phyloP scores from a whole-genome alignment of 2,329 filamentous ascomycete species.

The Trichoderma sp. region DNA sequence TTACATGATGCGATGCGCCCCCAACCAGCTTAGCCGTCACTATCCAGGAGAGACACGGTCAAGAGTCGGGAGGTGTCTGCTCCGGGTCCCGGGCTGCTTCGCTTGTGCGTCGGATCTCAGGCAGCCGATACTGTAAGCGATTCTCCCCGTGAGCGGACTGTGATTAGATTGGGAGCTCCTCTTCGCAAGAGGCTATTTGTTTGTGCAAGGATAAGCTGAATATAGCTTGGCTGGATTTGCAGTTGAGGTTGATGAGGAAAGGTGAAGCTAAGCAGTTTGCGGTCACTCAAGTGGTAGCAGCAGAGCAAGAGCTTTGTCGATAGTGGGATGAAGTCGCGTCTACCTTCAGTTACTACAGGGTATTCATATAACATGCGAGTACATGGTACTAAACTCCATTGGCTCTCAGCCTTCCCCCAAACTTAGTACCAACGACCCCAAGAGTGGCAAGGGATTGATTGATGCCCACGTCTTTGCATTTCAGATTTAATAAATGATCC shows the following conservation, averaged over 20 bases:
- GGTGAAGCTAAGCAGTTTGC: neutral
- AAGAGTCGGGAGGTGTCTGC: neutral
- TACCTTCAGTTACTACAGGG: neutral
- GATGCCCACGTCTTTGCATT: neutral
- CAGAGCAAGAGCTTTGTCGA: neutral
- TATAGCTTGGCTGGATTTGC: neutral
- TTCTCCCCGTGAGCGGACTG: neutral
- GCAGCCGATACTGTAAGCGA: neutral
- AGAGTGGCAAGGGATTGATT: neutral
- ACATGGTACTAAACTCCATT: neutral
- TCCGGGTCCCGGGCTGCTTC: neutral
- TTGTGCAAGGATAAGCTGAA: neutral
- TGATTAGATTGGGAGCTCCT: neutral
- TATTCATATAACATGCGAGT: neutral
- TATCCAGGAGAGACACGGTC: neutral
- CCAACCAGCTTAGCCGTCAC: neutral
- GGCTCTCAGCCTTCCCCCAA: neutral
- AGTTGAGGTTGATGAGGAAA: neutral
- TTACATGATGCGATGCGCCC: conserved; percentile 11
- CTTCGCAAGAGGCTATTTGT: neutral
- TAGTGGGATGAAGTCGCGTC: neutral
- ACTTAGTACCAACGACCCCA: neutral
- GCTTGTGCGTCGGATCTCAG: neutral
- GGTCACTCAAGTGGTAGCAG: neutral
- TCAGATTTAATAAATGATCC: neutral